Base-by-base conservation (phyloP, 257 asterid species). In the Cordia subcordata region DNA sequence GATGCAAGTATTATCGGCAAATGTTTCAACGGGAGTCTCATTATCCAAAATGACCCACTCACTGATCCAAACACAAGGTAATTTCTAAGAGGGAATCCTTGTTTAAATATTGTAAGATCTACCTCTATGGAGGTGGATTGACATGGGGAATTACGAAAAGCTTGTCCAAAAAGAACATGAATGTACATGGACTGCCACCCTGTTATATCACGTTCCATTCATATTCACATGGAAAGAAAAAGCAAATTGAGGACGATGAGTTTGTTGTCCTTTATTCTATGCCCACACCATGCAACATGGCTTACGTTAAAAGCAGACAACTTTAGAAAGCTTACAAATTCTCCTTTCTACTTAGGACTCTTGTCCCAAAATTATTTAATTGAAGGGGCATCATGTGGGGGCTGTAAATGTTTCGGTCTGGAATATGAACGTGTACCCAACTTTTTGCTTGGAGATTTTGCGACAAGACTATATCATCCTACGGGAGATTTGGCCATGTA, bases 161-260 rank as follows among this genome's bases (percentile, higher is more conserved):
- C 33, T 13, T 16, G 14, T 11, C 19, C 8, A 16, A 35, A 12
- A 14, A 20, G 66, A 35, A 49, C 39, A 32, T 33, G 47, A 39
- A 19, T 22, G 27, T 42, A 39, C 49, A 27, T 17, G 39, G 14
- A n/a, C 53, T 18, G 51, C 21, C 49, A 54, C 47, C 39, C 40
- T 56, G 67, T 63, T 6, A 58, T 67, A 77, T 66, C 79, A 64
- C 69, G 79, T 49, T 47, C 21, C 22, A 68, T 60, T 39, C 16
- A 19, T 46, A 44, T 66, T 17, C 64, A 50, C 40, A 53, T 51
- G 65, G 56, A 52, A 4, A n/a, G n/a, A n/a, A 42, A 63, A 53
- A 53, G 42, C 56, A 70, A 51, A 33, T n/a, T n/a, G n/a, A n/a
- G n/a, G n/a, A n/a, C 12, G 37, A 53, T 21, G 14, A 55, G n/a